Base-by-base conservation (phyloP, 192 early-diverging fungal species). In the Podila epigama region DNA sequence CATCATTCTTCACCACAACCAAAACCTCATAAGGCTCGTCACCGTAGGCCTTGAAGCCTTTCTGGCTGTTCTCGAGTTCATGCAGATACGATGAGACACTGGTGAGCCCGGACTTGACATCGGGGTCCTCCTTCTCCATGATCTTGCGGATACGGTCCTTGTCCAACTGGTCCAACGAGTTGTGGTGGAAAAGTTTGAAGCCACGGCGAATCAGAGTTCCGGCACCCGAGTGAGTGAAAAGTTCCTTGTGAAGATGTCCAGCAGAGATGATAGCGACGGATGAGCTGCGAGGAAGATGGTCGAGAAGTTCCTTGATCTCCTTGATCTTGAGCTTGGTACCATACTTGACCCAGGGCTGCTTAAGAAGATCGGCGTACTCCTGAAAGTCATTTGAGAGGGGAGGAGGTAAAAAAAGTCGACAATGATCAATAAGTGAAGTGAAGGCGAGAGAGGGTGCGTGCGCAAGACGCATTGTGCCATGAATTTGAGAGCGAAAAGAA, bases 221-320 rank as follows among this genome's bases (percentile, higher is more conserved):
- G 7, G 98, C 93, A n/a, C 98, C 97, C 61, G 87, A 89, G 80
- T 98, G 94, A 35, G 98, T 99, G 64, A 99, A 99, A 51, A 99
- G 85, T 82, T 99, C 98, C 87, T 99, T 99, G 85, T 98, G 98
- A 39, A 99, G 84, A 66, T 99, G 94, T 67, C 96, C 95, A 51
- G 97, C 95, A 50, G 98, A 98, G 70, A 98, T 99, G 71, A 98
- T 99, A 53, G 98, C 97, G 22, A 99, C 98, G 7, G 98, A 99
- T 9, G 96, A 98, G 60, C 94, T 91, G n/a, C 96, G 92, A 15
- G 98, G 98, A 59, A 99, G 88, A 44, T 91, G 90, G 83, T 97
- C 96, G 29, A 99, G 87, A 10, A 99, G 88, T 81, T 99, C 98
- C 84, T 97, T 96, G 73, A 96, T 97, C 82, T 99, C 95, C 63